phyloP scores from a whole-genome alignment of 371 early-diverging fungal species.

The Apophysomyces variabilis region DNA sequence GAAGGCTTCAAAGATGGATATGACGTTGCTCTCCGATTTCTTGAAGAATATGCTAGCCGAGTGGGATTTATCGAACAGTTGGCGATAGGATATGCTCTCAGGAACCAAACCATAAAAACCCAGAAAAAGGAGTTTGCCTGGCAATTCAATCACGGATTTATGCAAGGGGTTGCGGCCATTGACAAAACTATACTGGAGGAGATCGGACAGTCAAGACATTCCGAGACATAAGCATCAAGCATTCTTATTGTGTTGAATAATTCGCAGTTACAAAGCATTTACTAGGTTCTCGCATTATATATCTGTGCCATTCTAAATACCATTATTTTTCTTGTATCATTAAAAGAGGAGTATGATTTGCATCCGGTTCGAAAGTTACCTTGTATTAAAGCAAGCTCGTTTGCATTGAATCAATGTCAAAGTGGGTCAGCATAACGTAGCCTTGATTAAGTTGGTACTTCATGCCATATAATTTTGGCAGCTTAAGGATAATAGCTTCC shows the following conservation, averaged over 20 bases:
- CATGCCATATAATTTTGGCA: no score
- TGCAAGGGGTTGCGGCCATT: constrained; percentile 21
- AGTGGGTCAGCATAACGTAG: no score
- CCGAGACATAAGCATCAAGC: not conserved
- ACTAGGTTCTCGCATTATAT: no score
- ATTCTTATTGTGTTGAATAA: not conserved
- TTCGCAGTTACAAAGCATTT: no score
- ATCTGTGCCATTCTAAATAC: no score
- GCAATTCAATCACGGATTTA: constrained; percentile 36
- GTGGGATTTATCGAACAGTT: constrained; percentile 31
- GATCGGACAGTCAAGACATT: not conserved
- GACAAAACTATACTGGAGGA: constrained; percentile 15
- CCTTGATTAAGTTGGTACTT: no score
- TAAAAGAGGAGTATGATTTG: no score
- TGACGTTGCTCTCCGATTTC: constrained; percentile 28
- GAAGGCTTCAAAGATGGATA: constrained; percentile 27
- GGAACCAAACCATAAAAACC: constrained; percentile 7
- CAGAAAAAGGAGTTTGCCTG: constrained; percentile 18
- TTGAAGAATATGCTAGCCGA: constrained; percentile 14
- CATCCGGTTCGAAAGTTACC: no score
- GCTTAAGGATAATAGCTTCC: no score
- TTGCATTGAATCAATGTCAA: no score
- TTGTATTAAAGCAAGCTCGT: no score
- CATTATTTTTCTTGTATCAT: no score
- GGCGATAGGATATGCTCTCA: constrained; percentile 24